phyloP scores from a whole-genome alignment of 2,329 filamentous ascomycete genomes.

The Fragosphaeria purpurea region DNA sequence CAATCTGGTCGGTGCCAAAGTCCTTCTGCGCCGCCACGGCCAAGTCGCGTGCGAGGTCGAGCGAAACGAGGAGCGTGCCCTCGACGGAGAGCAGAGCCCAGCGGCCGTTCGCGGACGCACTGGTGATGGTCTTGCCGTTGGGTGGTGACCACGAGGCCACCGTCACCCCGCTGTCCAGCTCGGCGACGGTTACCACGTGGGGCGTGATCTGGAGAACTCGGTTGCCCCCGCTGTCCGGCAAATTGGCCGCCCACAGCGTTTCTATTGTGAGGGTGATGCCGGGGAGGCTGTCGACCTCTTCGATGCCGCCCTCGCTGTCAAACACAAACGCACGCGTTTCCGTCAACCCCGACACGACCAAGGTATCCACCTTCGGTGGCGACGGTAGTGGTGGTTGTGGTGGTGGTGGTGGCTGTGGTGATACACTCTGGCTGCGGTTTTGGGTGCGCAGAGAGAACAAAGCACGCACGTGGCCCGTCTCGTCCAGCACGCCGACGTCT shows the following conservation, averaged over 20 bases:
- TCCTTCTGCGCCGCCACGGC: slow-evolving; percentile 47
- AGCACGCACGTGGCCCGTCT: slow-evolving; percentile 63
- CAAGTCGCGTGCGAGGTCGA: slow-evolving; percentile 53
- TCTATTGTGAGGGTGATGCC: slow-evolving; percentile 59
- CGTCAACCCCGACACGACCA: slow-evolving; percentile 71
- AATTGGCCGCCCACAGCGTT: slow-evolving; percentile 61
- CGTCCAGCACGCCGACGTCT: slow-evolving; percentile 70
- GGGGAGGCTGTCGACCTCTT: slow-evolving; percentile 70
- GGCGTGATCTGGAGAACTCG: slow-evolving; percentile 69
- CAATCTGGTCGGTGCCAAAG: slow-evolving; percentile 65
- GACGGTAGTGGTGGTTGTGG: too few species aligned
- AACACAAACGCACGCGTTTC: slow-evolving; percentile 81
- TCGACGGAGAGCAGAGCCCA: slow-evolving; percentile 65
- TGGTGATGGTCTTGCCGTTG: slow-evolving; percentile 54
- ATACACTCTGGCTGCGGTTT: slow-evolving; percentile 4
- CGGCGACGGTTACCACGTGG: slow-evolving; percentile 49
- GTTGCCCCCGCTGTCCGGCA: slow-evolving; percentile 34
- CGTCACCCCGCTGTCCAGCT: slow-evolving; percentile 46
- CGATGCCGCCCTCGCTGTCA: slow-evolving; percentile 62
- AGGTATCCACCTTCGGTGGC: slow-evolving; percentile 45
- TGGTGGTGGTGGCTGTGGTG: too few species aligned
- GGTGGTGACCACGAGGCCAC: slow-evolving; percentile 48
- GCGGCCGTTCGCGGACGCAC: slow-evolving; percentile 62
- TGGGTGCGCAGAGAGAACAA: slow-evolving; percentile 54
- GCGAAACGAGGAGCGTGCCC: slow-evolving; percentile 60